Conservation (phyloP, 2,329 filamentous ascomycete species). For the Sarocladium kiliense region DNA sequence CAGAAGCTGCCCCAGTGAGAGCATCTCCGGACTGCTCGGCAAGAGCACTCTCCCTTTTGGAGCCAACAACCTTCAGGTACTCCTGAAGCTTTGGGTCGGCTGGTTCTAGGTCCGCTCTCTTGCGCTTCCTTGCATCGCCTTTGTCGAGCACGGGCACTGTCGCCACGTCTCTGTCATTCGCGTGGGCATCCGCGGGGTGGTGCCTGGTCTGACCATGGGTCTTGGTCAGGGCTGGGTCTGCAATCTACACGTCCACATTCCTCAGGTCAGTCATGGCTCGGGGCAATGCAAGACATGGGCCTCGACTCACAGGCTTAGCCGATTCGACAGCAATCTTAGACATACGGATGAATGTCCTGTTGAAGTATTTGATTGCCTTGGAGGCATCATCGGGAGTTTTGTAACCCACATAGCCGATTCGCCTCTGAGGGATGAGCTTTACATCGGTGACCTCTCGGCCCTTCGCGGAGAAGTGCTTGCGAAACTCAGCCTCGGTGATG, state of each 20-base stretch:
- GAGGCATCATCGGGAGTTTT: constrained; percentile 74
- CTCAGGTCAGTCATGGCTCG: constrained; percentile 14
- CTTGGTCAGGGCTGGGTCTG: constrained; percentile 35
- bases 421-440: constrained; percentile 81
- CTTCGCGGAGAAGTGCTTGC: constrained; percentile 75
- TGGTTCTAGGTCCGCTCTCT: constrained; percentile 52
- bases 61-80: constrained; percentile 78
- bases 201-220: constrained; percentile 14
- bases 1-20: constrained; percentile 19
- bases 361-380: constrained; percentile 88
- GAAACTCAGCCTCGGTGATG: constrained; percentile 78
- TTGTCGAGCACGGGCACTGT: constrained; percentile 15
- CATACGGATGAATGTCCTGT: constrained; percentile 92
- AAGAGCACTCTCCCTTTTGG: constrained; percentile 30
- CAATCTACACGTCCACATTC: constrained; percentile 32
- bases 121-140: constrained; percentile 59
- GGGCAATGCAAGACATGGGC: constrained; percentile 2
- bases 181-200: constrained; percentile 13
- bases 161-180: constrained; percentile 6
- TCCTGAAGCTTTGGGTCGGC: constrained; percentile 79
- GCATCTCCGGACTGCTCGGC: constrained; percentile 22
- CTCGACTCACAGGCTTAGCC: constrained; percentile 64
- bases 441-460: constrained; percentile 80
- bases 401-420: constrained; percentile 95
- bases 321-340: constrained; percentile 88